phyloP scores from a whole-genome alignment of 257 asterid genomes.

The Asclepias syriaca region DNA sequence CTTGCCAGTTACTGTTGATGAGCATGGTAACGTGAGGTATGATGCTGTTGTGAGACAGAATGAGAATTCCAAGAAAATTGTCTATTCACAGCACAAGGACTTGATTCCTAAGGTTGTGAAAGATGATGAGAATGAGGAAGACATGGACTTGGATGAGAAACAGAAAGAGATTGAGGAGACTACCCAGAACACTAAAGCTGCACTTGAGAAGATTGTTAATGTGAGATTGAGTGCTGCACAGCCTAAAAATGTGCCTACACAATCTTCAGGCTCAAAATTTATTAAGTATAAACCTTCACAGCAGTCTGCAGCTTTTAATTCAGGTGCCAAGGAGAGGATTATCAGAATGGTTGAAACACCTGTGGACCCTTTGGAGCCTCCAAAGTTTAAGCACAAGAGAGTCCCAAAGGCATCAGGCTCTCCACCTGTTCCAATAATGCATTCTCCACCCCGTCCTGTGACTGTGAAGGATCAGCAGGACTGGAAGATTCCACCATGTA shows the following conservation, averaged over 20 bases:
- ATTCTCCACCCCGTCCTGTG: slow-evolving; percentile 89
- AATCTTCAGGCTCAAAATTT: slow-evolving; percentile 70
- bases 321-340: slow-evolving; percentile 92
- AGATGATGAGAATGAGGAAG: slow-evolving; percentile 47
- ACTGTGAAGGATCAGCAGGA: slow-evolving; percentile 93
- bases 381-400: slow-evolving; percentile 88
- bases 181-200: slow-evolving; percentile 73
- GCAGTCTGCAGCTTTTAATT: slow-evolving; percentile 85
- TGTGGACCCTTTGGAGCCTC: slow-evolving; percentile 91
- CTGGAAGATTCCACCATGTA: slow-evolving; percentile 93
- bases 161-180: slow-evolving; percentile 79
- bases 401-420: slow-evolving; percentile 94
- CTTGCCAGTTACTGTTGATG: slow-evolving; percentile 79
- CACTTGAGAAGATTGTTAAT: slow-evolving; percentile 85
- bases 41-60: slow-evolving; percentile 84
- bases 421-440: slow-evolving; percentile 97
- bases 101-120: slow-evolving; percentile 72
- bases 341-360: slow-evolving; percentile 95
- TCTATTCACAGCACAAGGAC: slow-evolving; percentile 71
- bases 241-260: slow-evolving; percentile 78
- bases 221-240: slow-evolving; percentile 93
- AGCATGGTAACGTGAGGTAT: slow-evolving; percentile 71
- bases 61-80: slow-evolving; percentile 82
- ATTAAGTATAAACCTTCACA: slow-evolving; percentile 96
- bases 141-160: slow-evolving; percentile 75